Evolutionary conservation across 371 early-diverging fungal genomes (phyloP).

Genomic region (Mortierella sp.): DNA sequence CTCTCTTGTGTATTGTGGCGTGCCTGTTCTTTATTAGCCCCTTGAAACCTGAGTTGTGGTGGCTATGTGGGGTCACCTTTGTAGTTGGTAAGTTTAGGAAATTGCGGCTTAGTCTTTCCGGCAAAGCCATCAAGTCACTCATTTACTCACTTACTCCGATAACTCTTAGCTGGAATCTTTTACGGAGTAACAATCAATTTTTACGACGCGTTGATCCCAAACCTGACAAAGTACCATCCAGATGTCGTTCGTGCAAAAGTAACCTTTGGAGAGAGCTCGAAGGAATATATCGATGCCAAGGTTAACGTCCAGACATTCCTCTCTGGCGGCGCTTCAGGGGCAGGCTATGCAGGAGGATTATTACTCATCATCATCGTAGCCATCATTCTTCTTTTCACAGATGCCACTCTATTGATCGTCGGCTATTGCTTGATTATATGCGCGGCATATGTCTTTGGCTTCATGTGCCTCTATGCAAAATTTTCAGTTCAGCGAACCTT

Average conservation of each 20-base stretch:
- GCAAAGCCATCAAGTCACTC: no score
- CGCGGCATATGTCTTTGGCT: constrained; percentile 19
- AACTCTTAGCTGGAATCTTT: constrained; percentile 45
- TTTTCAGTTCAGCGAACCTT: constrained; percentile 34
- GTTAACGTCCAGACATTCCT: constrained; percentile 40
- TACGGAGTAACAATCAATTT: constrained; percentile 65
- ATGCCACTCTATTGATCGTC: constrained; percentile 20
- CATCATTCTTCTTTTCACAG: constrained; percentile 30
- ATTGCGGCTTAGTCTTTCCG: no score
- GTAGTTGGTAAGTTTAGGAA: constrained; percentile 18
- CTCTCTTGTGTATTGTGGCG: constrained; percentile 8
- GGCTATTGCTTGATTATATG: constrained; percentile 41
- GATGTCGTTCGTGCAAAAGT: constrained; percentile 44
- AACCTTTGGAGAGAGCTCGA: constrained; percentile 22
- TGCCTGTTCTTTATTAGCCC: constrained; percentile 38
- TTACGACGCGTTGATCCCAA: constrained; percentile 69
- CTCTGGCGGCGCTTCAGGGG: constrained; percentile 47
- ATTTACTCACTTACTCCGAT: no score
- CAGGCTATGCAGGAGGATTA: constrained; percentile 40
- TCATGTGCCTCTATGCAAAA: constrained; percentile 19
- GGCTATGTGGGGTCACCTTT: constrained; percentile 21
- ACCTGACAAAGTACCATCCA: constrained; percentile 63
- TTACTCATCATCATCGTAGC: constrained; percentile 36
- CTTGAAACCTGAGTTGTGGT: constrained; percentile 28
- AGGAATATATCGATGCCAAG: constrained; percentile 34